Conservation (phyloP, 2,329 filamentous ascomycete genomes). For the Calonectria multiphialidica region DNA sequence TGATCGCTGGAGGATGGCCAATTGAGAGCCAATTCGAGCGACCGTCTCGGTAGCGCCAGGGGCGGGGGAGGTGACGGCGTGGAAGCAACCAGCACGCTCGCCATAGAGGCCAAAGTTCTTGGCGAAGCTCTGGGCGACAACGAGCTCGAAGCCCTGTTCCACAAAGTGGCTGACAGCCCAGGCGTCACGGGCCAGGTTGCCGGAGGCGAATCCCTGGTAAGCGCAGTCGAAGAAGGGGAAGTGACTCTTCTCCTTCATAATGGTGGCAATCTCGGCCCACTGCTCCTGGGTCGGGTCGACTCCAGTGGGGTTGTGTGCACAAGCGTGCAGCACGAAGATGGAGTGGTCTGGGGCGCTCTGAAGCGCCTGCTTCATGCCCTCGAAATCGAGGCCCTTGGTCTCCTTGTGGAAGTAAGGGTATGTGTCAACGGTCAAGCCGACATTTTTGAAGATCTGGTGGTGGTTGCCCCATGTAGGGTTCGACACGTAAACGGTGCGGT, state of each 20-base stretch:
- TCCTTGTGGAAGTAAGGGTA: slow-evolving; percentile 96
- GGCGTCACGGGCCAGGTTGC: slow-evolving; percentile 85
- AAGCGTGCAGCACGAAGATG: slow-evolving; percentile 92
- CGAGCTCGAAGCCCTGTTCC: slow-evolving; percentile 89
- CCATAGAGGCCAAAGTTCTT: slow-evolving; percentile 99
- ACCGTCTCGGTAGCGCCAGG: slow-evolving; percentile 73
- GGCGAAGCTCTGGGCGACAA: slow-evolving; percentile 93
- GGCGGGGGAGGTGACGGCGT: slow-evolving; percentile 84
- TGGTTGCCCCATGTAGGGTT: slow-evolving; percentile 99
- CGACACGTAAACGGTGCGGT: slow-evolving; percentile 87
- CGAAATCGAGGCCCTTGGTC: slow-evolving; percentile 92
- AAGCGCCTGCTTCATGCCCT: slow-evolving; percentile 84
- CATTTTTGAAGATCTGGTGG: slow-evolving; percentile 97
- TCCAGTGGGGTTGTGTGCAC: slow-evolving; percentile 97
- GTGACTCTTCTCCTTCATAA: slow-evolving; percentile 83
- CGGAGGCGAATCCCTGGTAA: slow-evolving; percentile 98
- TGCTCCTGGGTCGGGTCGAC: slow-evolving; percentile 95
- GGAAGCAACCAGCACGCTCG: slow-evolving; percentile 95
- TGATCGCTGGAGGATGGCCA: slow-evolving; percentile 93
- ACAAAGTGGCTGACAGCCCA: slow-evolving; percentile 96
- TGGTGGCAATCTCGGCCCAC: slow-evolving; percentile 88
- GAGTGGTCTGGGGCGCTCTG: slow-evolving; percentile 80
- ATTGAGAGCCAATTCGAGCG: slow-evolving; percentile 82
- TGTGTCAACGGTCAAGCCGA: slow-evolving; percentile 79
- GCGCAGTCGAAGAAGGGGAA: slow-evolving; percentile 99